Evolutionary conservation across 106 monocot genomes (phyloP).

Genomic region (Allium sativum): DNA sequence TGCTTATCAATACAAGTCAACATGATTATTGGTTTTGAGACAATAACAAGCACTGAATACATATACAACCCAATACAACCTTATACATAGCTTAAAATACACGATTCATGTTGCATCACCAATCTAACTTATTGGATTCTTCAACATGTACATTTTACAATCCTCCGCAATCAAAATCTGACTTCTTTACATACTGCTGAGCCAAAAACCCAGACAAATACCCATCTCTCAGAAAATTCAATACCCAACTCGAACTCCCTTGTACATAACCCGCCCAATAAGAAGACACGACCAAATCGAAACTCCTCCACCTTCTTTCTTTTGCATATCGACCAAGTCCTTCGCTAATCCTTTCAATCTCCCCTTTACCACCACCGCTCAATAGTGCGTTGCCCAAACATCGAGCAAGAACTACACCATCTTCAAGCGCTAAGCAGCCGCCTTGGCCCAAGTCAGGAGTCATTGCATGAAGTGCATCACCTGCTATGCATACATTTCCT

Average conservation of each 20-base stretch:
- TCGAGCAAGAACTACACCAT: conserved; percentile 49
- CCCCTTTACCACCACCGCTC: background rate
- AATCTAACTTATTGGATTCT: background rate
- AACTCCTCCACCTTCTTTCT: conserved; percentile 64
- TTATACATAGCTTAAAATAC: background rate
- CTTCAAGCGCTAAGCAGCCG: conserved; percentile 68
- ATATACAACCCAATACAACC: no score
- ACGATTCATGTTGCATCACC: background rate
- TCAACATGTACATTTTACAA: no score
- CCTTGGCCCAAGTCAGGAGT: conserved; percentile 78
- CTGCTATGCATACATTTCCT: conserved; percentile 47
- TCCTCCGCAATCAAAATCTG: conserved; percentile 44
- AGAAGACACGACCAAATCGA: conserved; percentile 30
- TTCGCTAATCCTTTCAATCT: conserved; percentile 21
- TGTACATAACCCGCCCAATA: conserved; percentile 45
- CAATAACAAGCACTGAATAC: no score
- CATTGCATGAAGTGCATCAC: conserved; percentile 84
- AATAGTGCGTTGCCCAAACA: conserved; percentile 35
- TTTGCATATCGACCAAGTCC: conserved; percentile 42
- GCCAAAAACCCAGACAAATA: conserved; percentile 27
- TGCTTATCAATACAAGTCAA: no score
- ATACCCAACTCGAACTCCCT: conserved; percentile 16
- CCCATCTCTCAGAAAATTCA: conserved; percentile 48
- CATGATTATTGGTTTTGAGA: no score
- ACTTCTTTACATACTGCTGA: conserved; percentile 10